Base-by-base conservation (phyloP, 257 asterid species). In the Lycium barbarum region DNA sequence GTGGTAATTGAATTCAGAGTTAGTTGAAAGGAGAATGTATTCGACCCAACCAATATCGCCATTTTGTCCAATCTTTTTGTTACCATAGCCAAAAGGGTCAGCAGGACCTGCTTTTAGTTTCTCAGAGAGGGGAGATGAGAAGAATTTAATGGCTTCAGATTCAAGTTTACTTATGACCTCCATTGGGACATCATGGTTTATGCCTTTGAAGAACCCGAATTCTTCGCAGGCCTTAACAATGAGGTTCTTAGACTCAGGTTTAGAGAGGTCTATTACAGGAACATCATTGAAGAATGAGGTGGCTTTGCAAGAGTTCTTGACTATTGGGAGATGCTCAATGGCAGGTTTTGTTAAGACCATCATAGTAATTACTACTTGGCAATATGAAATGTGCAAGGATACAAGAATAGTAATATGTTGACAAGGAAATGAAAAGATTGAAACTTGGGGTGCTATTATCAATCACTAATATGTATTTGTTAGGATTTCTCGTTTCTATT, bases 31-130 rank as follows among this genome's bases (percentile, higher is more conserved):
- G 22, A 86, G 84, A 51, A 86, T 68, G 49, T 86, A 83, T 68
- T 86, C 88, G 22, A 86, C 83, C 86, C 86, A 83, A 78, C 88
- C 88, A 10, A 86, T 2, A 70, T 86, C 88, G 5, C 88, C 88
- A 76, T 59, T 83, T 20, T 36, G 74, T 59, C 88, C 88, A 67
- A 86, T 76, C 51, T 62, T 58, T 53, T 86, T 86, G 36, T 59
- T 86, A 14, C 84, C 88, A 65, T 83, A 86, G 8, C 88, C 88
- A 79, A 83, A 86, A 35, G 86, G 88, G 47, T 86, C 68, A 7
- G 88, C 49, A 33, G 88, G 82, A 3, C 84, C 86, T 11, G 81
- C 54, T 86, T 83, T 86, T 11, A 74, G 81, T 36, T 86, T 86
- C 20, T 86, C 86, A 22, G 84, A 54, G 2, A 76, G 81, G 0